Base-by-base conservation (phyloP, 805 yeast genomes). In the Candida patagonica region DNA sequence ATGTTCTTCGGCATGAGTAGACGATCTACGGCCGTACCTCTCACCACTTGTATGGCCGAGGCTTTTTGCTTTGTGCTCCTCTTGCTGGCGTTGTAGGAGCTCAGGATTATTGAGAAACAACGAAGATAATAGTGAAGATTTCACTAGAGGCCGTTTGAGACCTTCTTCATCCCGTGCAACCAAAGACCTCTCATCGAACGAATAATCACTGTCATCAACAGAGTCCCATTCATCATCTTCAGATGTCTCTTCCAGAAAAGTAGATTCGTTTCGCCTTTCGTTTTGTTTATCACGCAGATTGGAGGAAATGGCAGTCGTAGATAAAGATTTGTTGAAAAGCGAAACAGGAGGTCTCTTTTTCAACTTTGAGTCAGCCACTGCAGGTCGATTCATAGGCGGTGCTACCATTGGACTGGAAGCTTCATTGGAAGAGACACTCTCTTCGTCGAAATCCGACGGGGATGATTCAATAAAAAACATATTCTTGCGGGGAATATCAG, bases 391-490 rank as follows among this genome's bases (percentile, higher is more conserved):
- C 4, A 9, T 7, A 10, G 27, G 4, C 12, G 17, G 12, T 33
- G 27, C 12, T 3, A 17, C 10, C 17, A 27, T 13, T 3, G n/a
- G 19, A 15, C 9, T 12, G 17, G 20, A 15, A 15, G 31, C 31
- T 26, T 46, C 52, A 22, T 19, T 41, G 4, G 51, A 46, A 6
- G 58, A 50, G 8, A 49, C 35, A 23, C 44, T 36, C 16, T 48
- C 48, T 13, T 49, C 55, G 24, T 52, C 56, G 37, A 47, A 46
- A 21, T 61, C 67, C 4, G 62, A 54, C 6, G 67, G 66, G 7
- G 60, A 53, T 1, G 65, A 61, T 32, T 59, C 66, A 15, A 63
- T 59, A 42, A 61, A 63, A 41, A 62, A 63, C 62, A 62, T 63
- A 40, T 56, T 62, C 26, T 48, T 50, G 2, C 58, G 48, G 2